Conservation (phyloP, 306 rosid genomes). For the Cicer pinnatifidum region DNA sequence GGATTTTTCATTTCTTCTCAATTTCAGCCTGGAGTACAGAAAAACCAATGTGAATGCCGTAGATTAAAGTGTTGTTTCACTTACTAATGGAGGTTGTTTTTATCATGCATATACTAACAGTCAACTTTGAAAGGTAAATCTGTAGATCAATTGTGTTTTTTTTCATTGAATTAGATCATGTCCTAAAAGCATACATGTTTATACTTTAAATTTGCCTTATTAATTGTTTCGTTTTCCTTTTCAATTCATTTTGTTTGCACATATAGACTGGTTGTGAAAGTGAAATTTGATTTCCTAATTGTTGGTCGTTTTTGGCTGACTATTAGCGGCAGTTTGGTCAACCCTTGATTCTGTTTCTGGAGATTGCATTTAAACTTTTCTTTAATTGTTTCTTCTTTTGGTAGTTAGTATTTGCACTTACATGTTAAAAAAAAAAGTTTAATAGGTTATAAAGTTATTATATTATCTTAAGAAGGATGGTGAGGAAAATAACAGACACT, state of each 20-base stretch:
- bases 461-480: neutral
- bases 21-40: conserved; percentile 8
- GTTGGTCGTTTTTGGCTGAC: conserved; percentile 37
- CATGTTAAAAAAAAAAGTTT: neutral
- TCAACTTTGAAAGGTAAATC: neutral
- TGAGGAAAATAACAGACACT: too few species aligned
- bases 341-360: conserved; percentile 13
- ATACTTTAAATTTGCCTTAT: neutral
- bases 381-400: neutral
- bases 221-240: neutral
- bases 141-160: too few species aligned
- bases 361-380: conserved; percentile 20
- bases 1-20: neutral
- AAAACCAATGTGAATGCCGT: conserved; percentile 4
- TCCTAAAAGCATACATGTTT: neutral
- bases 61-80: neutral
- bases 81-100: neutral
- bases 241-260: neutral
- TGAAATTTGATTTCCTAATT: conserved; percentile 33
- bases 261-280: conserved; percentile 3
- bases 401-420: conserved; percentile 11
- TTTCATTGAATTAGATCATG: neutral
- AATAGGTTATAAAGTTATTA: neutral
- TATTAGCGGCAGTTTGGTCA: conserved; percentile 39
- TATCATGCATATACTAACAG: neutral